Conservation (phyloP, 1,284 basidiomycete species). For the Cutaneotrichosporon mucoides region DNA sequence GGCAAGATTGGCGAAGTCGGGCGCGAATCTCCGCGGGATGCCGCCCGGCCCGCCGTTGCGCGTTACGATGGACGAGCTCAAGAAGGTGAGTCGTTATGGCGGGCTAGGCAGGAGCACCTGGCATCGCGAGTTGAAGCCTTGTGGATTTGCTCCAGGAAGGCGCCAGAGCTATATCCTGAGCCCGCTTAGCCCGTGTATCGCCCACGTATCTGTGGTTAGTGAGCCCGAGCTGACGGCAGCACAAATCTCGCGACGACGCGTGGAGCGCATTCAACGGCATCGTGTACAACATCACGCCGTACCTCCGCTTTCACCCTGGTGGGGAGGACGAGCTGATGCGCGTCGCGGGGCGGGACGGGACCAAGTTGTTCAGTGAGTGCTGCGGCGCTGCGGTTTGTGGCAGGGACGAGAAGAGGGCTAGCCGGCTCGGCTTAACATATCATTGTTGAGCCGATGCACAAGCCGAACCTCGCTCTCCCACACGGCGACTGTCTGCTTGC, state of each 20-base stretch:
- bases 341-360: slow-evolving; percentile 91
- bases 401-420: too few species aligned
- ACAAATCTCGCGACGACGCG: slow-evolving; percentile 66
- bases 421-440: too few species aligned
- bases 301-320: slow-evolving; percentile 88
- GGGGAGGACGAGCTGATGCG: slow-evolving; percentile 92
- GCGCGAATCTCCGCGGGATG: slow-evolving; percentile 66
- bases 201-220: too few species aligned
- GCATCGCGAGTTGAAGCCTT: too few species aligned
- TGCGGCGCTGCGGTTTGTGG: too few species aligned
- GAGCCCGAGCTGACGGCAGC: slow-evolving; percentile 21
- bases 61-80: slow-evolving; percentile 77
- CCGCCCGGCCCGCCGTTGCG: slow-evolving; percentile 55
- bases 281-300: slow-evolving; percentile 95
- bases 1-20: slow-evolving; percentile 79
- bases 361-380: slow-evolving; percentile 78
- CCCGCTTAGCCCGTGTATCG: too few species aligned
- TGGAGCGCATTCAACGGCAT: slow-evolving; percentile 92
- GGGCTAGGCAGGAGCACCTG: neutral
- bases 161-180: too few species aligned
- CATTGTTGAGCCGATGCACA: too few species aligned
- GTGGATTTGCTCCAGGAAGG: too few species aligned
- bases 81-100: slow-evolving; percentile 60
- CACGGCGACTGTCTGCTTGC: too few species aligned
- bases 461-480: too few species aligned